Evolutionary conservation across 306 rosid species (phyloP).

Genomic region (Carpinus fangiana): DNA sequence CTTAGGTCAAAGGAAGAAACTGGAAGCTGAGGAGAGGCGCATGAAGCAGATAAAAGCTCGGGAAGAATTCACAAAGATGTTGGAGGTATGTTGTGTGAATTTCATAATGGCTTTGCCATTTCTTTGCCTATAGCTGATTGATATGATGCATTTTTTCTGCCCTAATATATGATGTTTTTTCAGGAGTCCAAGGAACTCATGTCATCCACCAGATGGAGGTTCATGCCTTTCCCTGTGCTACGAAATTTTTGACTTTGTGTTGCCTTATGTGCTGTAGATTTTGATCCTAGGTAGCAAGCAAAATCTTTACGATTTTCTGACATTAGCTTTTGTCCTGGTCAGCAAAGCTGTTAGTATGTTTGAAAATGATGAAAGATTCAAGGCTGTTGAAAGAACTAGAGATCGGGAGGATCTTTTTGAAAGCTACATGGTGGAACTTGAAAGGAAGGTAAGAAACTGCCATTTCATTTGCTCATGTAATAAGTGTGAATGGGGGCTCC

Average conservation of each 20-base stretch:
- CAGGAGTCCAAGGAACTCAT: slow-evolving; percentile 95
- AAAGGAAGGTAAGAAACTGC: slow-evolving; percentile 72
- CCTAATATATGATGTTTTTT: slow-evolving; percentile 21
- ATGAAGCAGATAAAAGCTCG: slow-evolving; percentile 92
- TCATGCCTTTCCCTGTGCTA: slow-evolving; percentile 28
- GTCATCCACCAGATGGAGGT: slow-evolving; percentile 97
- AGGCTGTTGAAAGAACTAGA: slow-evolving; percentile 83
- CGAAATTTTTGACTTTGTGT: slow-evolving; percentile 15
- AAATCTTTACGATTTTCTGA: slow-evolving; percentile 30
- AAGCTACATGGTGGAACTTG: slow-evolving; percentile 96
- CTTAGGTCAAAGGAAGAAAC: slow-evolving; percentile 94
- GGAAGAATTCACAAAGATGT: slow-evolving; percentile 94
- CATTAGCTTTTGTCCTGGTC: slow-evolving; percentile 39
- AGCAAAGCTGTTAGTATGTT: slow-evolving; percentile 92
- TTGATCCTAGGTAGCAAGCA: not conserved
- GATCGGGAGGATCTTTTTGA: slow-evolving; percentile 95
- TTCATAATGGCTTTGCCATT: not conserved
- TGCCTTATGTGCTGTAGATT: slow-evolving; percentile 10
- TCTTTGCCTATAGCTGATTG: slow-evolving; percentile 5
- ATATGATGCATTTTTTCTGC: slow-evolving; percentile 14
- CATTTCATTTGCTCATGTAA: slow-evolving; percentile 4
- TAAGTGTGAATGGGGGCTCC: slow-evolving; percentile 17
- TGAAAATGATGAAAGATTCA: slow-evolving; percentile 91
- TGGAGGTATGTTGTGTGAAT: slow-evolving; percentile 71
- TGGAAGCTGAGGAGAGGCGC: slow-evolving; percentile 98